Evolutionary conservation across 768 basidiomycete species (phyloP).

Genomic region (Phaeotremella skinneri): DNA sequence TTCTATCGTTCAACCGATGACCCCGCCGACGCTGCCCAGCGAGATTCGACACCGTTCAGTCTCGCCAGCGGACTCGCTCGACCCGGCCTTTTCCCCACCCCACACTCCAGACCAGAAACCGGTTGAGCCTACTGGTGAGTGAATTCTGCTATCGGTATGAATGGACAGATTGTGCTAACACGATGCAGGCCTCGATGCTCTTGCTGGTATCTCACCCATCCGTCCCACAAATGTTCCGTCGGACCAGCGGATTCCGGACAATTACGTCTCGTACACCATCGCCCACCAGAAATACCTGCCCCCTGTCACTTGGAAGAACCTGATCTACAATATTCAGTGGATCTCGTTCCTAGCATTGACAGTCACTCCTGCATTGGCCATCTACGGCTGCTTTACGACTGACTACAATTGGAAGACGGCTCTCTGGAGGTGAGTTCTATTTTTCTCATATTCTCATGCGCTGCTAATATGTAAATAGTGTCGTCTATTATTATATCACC

Average conservation of each 20-base stretch:
- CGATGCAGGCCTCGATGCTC: constrained; percentile 25
- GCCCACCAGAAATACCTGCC: constrained; percentile 67
- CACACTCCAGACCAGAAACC: constrained; percentile 32
- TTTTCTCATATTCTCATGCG: background rate
- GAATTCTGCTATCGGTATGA: background rate
- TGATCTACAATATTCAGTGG: constrained; percentile 64
- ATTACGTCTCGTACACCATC: constrained; percentile 75
- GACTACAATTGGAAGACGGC: constrained; percentile 66
- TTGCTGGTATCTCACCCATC: constrained; percentile 36
- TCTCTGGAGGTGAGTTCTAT: constrained; percentile 54
- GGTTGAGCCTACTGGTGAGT: constrained; percentile 23
- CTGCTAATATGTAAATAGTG: constrained; percentile 50
- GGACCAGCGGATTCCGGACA: constrained; percentile 63
- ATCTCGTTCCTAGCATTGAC: constrained; percentile 71
- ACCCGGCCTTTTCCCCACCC: constrained; percentile 46
- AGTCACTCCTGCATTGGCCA: constrained; percentile 68
- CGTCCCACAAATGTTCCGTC: constrained; percentile 45
- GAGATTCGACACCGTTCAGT: constrained; percentile 22
- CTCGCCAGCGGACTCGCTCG: constrained; percentile 33
- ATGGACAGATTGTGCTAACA: constrained; percentile 4
- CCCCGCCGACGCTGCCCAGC: constrained; percentile 18
- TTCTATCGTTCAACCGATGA: constrained; percentile 12
- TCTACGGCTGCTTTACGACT: constrained; percentile 69
- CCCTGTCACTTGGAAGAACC: constrained; percentile 64
- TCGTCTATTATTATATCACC: constrained; percentile 75